Evolutionary conservation across 83 land plant genomes (phyloP).

Genomic region (Picea engelmannii): DNA sequence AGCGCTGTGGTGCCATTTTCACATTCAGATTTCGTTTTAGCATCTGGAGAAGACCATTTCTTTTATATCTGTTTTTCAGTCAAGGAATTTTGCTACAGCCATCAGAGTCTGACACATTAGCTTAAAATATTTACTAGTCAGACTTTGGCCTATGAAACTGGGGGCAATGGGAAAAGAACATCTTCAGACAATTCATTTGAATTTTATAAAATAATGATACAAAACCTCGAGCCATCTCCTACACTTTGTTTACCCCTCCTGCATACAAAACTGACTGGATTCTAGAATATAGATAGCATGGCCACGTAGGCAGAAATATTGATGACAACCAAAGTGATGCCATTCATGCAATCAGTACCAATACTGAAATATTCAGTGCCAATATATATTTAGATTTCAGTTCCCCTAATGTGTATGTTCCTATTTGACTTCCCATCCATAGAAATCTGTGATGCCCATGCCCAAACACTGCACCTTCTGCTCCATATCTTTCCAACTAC

Average conservation of each 20-base stretch:
- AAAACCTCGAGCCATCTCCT: background rate
- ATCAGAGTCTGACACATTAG: background rate
- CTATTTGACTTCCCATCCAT: background rate
- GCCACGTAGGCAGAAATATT: background rate
- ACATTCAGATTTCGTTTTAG: constrained; percentile 76
- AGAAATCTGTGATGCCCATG: constrained; percentile 6
- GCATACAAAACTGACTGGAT: too few relatives aligned
- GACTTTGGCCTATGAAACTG: background rate
- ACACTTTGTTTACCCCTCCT: background rate
- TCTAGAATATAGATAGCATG: too few relatives aligned
- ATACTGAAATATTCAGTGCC: background rate
- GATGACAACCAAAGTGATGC: too few relatives aligned
- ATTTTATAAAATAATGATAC: background rate
- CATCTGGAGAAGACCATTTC: constrained; percentile 91
- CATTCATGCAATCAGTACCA: too few relatives aligned
- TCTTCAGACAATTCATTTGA: background rate
- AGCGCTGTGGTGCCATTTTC: constrained; percentile 85
- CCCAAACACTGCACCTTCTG: background rate
- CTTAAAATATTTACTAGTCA: background rate
- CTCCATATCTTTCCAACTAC: background rate
- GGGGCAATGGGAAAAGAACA: background rate
- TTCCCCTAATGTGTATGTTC: too few relatives aligned
- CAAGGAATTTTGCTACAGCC: constrained; percentile 4
- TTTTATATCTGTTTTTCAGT: constrained; percentile 64
- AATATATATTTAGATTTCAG: background rate